phyloP scores from a whole-genome alignment of 768 basidiomycete species.

The Mycena rebaudengoi region DNA sequence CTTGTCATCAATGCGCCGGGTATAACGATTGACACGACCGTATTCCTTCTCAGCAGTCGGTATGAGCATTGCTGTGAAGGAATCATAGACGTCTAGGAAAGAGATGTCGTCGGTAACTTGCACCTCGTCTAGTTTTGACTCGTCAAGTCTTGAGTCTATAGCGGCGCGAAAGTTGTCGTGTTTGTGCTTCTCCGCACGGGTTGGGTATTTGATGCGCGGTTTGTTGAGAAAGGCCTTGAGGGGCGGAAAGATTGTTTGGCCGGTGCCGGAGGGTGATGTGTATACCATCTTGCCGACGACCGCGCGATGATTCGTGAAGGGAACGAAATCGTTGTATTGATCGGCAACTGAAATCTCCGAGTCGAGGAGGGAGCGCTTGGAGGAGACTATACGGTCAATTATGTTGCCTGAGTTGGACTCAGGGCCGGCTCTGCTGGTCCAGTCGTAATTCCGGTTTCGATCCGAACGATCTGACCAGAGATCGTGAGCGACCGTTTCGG shows the following conservation, averaged over 20 bases:
- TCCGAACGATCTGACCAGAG: neutral
- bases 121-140: no score
- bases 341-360: neutral
- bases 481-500: neutral
- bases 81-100: neutral
- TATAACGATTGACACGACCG: neutral
- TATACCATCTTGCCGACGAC: neutral
- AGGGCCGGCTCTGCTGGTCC: neutral
- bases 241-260: neutral
- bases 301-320: neutral
- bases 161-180: neutral
- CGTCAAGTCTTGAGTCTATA: neutral
- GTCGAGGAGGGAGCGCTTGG: neutral
- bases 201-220: neutral
- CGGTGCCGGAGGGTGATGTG: neutral
- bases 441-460: neutral
- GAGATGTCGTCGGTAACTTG: neutral
- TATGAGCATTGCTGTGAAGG: neutral
- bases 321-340: neutral
- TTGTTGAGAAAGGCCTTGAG: slow-evolving; percentile 9
- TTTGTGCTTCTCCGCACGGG: neutral
- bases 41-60: neutral
- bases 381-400: slow-evolving; percentile 8
- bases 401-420: neutral
- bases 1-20: no score